Base-by-base conservation (phyloP, 306 rosid species). In the Boehmeria nivea region DNA sequence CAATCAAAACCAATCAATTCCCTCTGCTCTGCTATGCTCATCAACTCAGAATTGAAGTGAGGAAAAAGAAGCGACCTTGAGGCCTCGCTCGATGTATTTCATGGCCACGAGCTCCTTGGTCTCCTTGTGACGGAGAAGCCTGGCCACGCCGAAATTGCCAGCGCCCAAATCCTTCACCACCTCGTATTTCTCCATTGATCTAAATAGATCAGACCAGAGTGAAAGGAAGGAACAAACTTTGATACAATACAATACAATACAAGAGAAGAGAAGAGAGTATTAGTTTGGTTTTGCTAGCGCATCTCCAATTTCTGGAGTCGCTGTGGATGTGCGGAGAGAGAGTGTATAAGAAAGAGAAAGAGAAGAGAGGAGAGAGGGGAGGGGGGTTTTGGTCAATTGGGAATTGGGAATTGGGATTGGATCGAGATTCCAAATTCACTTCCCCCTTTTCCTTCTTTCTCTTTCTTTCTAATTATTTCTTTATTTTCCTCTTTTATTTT, bases 71-170 rank as follows among this genome's bases (percentile, higher is more conserved):
- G 20, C 5, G n/a, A 81, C 84, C 82, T 70, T 78, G 33, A 11
- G 55, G 49, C 88, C 88, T 47, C 88, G 82, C 59, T 82, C 88
- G 64, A 82, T 78, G 78, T 76, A 82, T 76, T 82, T 82, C 82
- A 82, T 78, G 65, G 88, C 88, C 3, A 82, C 88, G 11, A 82
- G 88, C 48, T 82, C 88, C 74, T 76, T 78, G 46, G 88, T 82
- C 28, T 72, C 76, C 71, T 78, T 82, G 60, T 78, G 66, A 24
- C 88, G 79, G 79, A 82, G 21, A 6, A 82, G 85, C 73, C 80
- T 63, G 3, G 88, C 88, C 12, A 82, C 88, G 25, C 88, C 88
- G 37, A 82, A 82, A 68, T 78, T 82, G 4, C 88, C 88, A 54
- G 74, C 64, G 12, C 88, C 88, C 67, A 82, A 67, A 52, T 78